Base-by-base conservation (phyloP, 2,329 filamentous ascomycete genomes). In the Pseudogymnoascus sp. region DNA sequence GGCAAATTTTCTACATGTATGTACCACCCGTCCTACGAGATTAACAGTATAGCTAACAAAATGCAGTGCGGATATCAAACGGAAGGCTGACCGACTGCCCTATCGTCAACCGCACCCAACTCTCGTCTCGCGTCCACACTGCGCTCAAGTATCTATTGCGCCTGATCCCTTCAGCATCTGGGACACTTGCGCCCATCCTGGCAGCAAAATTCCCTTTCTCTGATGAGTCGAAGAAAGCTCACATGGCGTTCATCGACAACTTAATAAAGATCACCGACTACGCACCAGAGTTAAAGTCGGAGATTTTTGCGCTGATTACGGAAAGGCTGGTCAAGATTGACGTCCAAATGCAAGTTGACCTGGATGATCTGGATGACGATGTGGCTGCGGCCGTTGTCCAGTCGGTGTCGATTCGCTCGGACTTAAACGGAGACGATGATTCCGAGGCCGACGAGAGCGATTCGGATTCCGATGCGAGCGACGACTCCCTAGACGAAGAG, bases 331-430 rank as follows among this genome's bases (percentile, higher is more conserved):
- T 97, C 70, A 94, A 94, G 75, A 90, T 97, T 63, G 94, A 99
- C 72, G 91, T 96, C 1, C 90, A 97, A 72, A 94, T 97, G 74
- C 93, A 97, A 75, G 84, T 92, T 59, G 92, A 97, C 70, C 79
- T 97, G 70, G 92, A 97, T 66, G 92, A 97, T 69, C 78, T 96
- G 65, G 93, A 97, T 65, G 93, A 97, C 66, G 90, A 95, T 62
- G 81, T 91, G 8, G 89, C 91, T 62, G 86, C 92, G 23, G 85
- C 86, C 61, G 83, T 93, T 16, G 81, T 90, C 60, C 80, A 81
- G 71, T 83, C 80, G 60, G 73, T 82, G 16, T 72, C 75, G 33
- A 69, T 71, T 33, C 62, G 63, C 59, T 71, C 68, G 29, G 49
- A 75, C 23, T 74, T 74, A n/a, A 73, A 75, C 8, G 75, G 80